A percentile compares a stretch with the other conserved stretches of the same genome.
Evolutionary conservation across 2,329 filamentous ascomycete genomes (phyloP).

Genomic region (Botrytis deweyae): DNA sequence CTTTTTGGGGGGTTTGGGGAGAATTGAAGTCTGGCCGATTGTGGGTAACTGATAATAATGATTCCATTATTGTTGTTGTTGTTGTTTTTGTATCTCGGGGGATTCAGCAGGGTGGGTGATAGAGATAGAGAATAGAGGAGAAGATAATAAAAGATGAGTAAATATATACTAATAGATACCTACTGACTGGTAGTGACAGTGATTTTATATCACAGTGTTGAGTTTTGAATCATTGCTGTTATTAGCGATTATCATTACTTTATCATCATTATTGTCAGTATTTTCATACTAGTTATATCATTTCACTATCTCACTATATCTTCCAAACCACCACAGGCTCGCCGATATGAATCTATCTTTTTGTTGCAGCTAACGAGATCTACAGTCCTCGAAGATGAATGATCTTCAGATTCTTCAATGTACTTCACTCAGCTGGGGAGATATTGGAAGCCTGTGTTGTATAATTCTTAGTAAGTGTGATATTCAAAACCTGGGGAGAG

Average conservation of each 20-base stretch:
- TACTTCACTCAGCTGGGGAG: neutral
- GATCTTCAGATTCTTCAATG: neutral
- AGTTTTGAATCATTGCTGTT: neutral
- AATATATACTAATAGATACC: neutral
- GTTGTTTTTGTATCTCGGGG: neutral
- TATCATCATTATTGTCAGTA: neutral
- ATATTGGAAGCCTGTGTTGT: too few relatives aligned
- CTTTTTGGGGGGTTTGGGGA: too few relatives aligned
- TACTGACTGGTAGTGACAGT: neutral
- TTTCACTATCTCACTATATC: neutral
- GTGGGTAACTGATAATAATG: too few relatives aligned
- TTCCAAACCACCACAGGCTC: neutral
- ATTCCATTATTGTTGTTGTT: too few relatives aligned
- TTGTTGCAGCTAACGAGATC: neutral
- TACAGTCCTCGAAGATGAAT: neutral
- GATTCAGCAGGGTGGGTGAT: neutral
- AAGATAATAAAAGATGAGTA: rapidly evolving
- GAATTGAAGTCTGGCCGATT: too few relatives aligned
- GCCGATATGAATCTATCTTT: neutral
- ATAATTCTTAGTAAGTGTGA: too few relatives aligned
- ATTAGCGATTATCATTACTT: neutral
- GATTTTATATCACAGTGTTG: neutral
- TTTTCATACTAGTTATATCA: neutral
- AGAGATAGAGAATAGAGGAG: neutral
- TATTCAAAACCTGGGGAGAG: too few relatives aligned